These are phyloP conservation scores for Petrea volubilis DNA, from an alignment of 257 asterid genomes.

Conservation along the genomic window DNA sequence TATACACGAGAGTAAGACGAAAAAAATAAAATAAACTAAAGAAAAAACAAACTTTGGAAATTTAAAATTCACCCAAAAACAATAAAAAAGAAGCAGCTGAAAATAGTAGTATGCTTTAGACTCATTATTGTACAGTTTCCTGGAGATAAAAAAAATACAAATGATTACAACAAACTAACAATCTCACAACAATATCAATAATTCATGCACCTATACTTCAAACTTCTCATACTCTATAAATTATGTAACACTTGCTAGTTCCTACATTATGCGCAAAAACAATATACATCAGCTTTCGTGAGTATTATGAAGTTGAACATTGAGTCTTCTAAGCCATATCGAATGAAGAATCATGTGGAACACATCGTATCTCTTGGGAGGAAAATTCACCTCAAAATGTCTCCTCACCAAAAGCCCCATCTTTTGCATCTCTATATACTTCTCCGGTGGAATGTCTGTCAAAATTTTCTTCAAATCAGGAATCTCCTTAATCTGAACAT, in stretches of 20 bases:
- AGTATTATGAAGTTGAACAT: constrained; percentile 44
- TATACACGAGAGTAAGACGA: too few species aligned
- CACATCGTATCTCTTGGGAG: constrained; percentile 53
- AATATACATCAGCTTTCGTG: constrained; percentile 17
- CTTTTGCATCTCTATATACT: constrained; percentile 47
- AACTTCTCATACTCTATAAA: background rate
- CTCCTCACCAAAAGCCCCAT: constrained; percentile 42
- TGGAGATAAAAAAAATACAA: background rate
- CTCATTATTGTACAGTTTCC: background rate
- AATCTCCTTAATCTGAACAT: constrained; percentile 35
- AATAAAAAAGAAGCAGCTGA: background rate
- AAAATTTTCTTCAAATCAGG: constrained; percentile 49
- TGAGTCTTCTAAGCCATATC: constrained; percentile 60
- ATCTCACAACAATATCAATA: too few species aligned
- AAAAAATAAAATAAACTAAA: too few species aligned
- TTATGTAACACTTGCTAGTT: background rate
- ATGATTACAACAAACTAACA: background rate
- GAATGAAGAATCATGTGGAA: constrained; percentile 66
- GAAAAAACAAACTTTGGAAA: too few species aligned
- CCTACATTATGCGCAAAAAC: background rate
- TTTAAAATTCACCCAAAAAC: too few species aligned
- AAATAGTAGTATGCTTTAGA: background rate
- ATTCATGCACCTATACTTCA: background rate
- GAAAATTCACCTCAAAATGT: constrained; percentile 59
- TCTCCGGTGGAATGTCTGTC: constrained; percentile 29